Percentiles rank a stretch among this genome's conserved stretches.
phyloP scores from a whole-genome alignment of 2,329 filamentous ascomycete species.

The Colletotrichum tofieldiae region DNA sequence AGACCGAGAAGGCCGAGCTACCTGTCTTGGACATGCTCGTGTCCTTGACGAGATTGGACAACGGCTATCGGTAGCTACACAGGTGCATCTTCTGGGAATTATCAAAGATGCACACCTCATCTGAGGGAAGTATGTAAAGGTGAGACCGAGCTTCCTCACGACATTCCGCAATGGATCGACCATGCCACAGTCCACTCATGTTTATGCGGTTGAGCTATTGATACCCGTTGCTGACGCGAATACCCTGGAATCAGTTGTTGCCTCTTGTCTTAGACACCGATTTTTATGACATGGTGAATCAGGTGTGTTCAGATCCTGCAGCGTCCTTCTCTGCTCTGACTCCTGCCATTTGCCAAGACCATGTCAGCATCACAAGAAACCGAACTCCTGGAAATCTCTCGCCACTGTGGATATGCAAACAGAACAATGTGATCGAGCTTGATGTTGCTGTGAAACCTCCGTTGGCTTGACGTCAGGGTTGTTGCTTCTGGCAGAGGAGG shows the following conservation, averaged over 20 bases:
- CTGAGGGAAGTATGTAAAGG: background rate
- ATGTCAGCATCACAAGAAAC: background rate
- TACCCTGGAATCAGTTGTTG: background rate
- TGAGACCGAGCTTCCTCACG: too few relatives aligned
- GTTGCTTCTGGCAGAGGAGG: background rate
- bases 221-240: background rate
- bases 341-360: background rate
- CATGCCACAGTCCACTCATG: background rate
- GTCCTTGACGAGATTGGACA: background rate
- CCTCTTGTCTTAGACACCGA: constrained; percentile 15
- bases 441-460: constrained; percentile 29
- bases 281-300: background rate
- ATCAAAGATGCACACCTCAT: background rate
- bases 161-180: background rate
- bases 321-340: background rate
- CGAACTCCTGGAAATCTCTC: background rate
- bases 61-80: too few relatives aligned
- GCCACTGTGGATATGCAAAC: background rate
- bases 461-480: constrained; percentile 23
- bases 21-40: background rate
- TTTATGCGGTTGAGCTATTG: background rate
- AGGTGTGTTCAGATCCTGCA: constrained; percentile 16
- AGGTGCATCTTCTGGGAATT: background rate
- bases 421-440: background rate
- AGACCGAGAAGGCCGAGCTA: background rate